These are phyloP conservation scores for Calocybe gangraenosa DNA, from an alignment of 768 basidiomycete species.

Conservation along the genomic window DNA sequence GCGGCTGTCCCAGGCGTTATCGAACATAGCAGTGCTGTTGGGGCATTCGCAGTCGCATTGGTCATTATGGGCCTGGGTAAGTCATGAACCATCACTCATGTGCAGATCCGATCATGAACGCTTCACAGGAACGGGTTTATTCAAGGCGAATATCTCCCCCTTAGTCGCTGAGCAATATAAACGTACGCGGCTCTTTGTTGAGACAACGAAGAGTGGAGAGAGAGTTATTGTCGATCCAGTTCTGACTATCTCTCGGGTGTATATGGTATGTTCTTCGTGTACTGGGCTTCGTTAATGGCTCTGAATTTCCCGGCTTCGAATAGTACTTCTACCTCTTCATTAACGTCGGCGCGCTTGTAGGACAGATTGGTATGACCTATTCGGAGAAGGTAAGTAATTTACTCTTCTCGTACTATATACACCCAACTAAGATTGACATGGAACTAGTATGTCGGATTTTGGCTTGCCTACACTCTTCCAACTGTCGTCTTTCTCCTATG, in stretches of 20 bases:
- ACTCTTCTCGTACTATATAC: neutral
- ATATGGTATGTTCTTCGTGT: constrained; percentile 51
- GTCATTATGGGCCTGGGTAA: constrained; percentile 52
- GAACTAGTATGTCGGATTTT: constrained; percentile 59
- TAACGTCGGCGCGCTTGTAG: constrained; percentile 67
- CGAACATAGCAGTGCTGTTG: constrained; percentile 8
- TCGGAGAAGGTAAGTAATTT: constrained; percentile 47
- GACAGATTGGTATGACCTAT: constrained; percentile 68
- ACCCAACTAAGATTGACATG: neutral
- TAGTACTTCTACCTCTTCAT: constrained; percentile 71
- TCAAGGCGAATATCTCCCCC: constrained; percentile 77
- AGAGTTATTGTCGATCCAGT: constrained; percentile 70
- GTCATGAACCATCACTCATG: constrained; percentile 20
- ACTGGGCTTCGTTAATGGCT: neutral
- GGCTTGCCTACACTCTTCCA: constrained; percentile 61
- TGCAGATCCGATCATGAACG: constrained; percentile 50
- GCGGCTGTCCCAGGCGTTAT: constrained; percentile 60
- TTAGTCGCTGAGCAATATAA: constrained; percentile 76
- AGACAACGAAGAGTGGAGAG: constrained; percentile 51
- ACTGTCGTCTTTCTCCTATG: constrained; percentile 57
- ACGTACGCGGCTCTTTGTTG: constrained; percentile 49
- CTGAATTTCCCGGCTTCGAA: neutral
- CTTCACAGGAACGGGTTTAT: constrained; percentile 65
- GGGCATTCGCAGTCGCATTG: constrained; percentile 41
- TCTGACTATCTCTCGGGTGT: constrained; percentile 64